Evolutionary conservation across 129 eudicot species (phyloP).

Genomic region (Ambrosia artemisiifolia): DNA sequence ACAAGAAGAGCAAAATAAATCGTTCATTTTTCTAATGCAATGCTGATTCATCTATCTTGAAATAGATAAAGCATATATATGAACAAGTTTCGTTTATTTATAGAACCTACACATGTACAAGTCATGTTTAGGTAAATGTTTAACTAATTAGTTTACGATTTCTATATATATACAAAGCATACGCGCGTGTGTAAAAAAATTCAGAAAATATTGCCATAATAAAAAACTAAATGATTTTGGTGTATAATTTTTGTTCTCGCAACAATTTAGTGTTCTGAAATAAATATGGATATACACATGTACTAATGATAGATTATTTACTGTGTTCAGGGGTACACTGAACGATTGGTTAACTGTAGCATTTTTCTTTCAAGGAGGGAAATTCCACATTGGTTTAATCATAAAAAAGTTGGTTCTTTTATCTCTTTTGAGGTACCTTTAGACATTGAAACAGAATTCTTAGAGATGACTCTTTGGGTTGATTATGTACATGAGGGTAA

Average conservation of each 20-base stretch:
- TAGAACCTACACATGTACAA: too few species aligned
- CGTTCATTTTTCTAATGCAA: too few species aligned
- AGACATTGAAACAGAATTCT: not conserved
- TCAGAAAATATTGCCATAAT: too few species aligned
- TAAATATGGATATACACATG: not conserved
- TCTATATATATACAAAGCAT: not conserved
- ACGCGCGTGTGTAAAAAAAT: not conserved
- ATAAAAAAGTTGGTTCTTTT: constrained; percentile 10
- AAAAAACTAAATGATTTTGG: too few species aligned
- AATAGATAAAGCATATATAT: too few species aligned
- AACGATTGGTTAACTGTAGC: constrained; percentile 8
- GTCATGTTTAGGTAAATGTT: too few species aligned
- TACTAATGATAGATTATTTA: not conserved
- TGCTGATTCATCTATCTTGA: too few species aligned
- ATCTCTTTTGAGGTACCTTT: constrained; percentile 18
- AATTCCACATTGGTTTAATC: constrained; percentile 13
- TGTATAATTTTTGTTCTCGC: not conserved
- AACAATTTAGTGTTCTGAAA: not conserved
- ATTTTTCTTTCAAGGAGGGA: constrained; percentile 22
- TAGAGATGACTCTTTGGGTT: constrained; percentile 11
- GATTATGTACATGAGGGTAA: constrained; percentile 21
- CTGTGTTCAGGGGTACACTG: constrained; percentile 13
- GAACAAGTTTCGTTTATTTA: too few species aligned
- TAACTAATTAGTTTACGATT: not conserved
- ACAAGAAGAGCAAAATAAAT: not conserved